Evolutionary conservation across 2,329 filamentous ascomycete species (phyloP), one percentile per base, ranked within the genome.

Genomic region (Cercospora zeina): DNA sequence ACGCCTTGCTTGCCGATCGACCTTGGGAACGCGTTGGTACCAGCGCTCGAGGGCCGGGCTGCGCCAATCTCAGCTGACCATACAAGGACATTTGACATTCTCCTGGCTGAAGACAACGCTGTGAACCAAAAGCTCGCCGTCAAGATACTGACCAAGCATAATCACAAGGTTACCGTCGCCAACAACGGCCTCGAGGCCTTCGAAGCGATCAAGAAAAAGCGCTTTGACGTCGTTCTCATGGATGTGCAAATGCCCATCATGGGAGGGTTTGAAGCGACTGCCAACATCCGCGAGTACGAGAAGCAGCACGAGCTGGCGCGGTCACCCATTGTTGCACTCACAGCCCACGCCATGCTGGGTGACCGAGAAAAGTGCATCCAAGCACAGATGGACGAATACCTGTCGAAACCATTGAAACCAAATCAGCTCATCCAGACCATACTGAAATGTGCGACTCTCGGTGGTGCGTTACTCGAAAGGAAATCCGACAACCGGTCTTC

Each of bases 171-270:
- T 24, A 93, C 90, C 0, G 95, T 99, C 24, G 95, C 96, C 47
- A 91, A 93, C 71, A 99, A 99, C 74, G 95, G 95, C 64, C 84
- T 93, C 67, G 93, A 97, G 73, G 95, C 95, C 1, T 87, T 97
- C 13, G 90, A 97, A 73, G 88, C 90, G n/a, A 87, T 97, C 70
- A 93, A 96, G 82, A 86, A 88, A 74, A 93, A 89, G 79, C 89
- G 91, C 74, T 99, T 96, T 75, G 95, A 99, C 76, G 91, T 96
- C 65, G 95, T 99, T 67, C 83, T 99, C 54, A 99, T 99, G 95
- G 95, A 99, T 74, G 95, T 99, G 16, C 95, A 97, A 76, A 99
- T 99, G 95, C 95, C 95, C n/a, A 90, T 97, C 72, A 97, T 97
- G 93, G 95, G 95, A 74, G 95, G 95, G 49, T 97, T 99, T 74